Conservation (phyloP, 192 early-diverging fungal genomes). For the Piromyces finnis region DNA sequence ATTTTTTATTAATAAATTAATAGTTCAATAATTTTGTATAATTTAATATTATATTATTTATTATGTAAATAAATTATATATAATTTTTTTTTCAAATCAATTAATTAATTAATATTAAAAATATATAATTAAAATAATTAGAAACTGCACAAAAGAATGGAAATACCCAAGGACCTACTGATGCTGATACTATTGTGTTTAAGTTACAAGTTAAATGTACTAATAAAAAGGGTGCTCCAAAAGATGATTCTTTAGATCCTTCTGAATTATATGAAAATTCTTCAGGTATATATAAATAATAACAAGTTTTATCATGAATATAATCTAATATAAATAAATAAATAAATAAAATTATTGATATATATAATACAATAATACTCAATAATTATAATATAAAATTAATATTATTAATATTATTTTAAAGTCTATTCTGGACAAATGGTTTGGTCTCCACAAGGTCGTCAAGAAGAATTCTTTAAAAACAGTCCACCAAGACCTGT, state of each 20-base stretch:
- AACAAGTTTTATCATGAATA: slow-evolving; percentile 1
- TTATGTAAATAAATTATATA: too few species aligned
- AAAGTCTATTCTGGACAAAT: neutral
- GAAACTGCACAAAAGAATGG: neutral
- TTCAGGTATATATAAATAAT: slow-evolving; percentile 19
- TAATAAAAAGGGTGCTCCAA: slow-evolving; percentile 32
- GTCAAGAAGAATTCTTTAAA: slow-evolving; percentile 54
- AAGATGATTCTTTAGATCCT: slow-evolving; percentile 48
- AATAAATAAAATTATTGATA: too few species aligned
- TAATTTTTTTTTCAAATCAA: too few species aligned
- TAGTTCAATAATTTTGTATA: too few species aligned
- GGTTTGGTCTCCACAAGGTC: slow-evolving; percentile 77
- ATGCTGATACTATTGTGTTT: slow-evolving; percentile 88
- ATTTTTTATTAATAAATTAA: too few species aligned
- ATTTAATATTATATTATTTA: too few species aligned
- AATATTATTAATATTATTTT: too few species aligned
- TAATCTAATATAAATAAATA: slow-evolving; percentile 1
- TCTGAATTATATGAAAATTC: slow-evolving; percentile 52
- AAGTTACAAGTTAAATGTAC: slow-evolving; percentile 56
- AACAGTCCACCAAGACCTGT: slow-evolving; percentile 56
- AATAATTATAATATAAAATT: neutral
- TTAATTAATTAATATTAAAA: too few species aligned
- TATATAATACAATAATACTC: too few species aligned
- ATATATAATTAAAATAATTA: too few species aligned
- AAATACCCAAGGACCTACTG: slow-evolving; percentile 52